These are phyloP conservation scores for Syzygium oleosum DNA, from an alignment of 345 rosid genomes.

Conservation along the genomic window DNA sequence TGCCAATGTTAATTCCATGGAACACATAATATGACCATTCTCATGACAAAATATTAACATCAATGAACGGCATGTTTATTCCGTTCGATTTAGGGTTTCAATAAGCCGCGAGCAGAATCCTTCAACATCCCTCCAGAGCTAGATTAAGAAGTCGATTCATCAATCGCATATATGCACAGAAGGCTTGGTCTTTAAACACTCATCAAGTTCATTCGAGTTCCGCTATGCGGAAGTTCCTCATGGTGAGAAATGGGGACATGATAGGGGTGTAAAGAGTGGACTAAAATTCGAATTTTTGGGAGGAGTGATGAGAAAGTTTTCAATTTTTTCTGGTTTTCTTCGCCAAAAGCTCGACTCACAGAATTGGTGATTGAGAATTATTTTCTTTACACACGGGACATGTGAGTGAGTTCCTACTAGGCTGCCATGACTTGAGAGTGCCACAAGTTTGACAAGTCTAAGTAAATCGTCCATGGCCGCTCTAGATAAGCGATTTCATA, in stretches of 20 bases:
- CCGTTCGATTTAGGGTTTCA: neutral
- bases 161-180: too few relatives aligned
- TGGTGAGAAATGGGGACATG: too few relatives aligned
- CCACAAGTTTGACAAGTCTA: neutral
- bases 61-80: too few relatives aligned
- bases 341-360: neutral
- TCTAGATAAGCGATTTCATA: neutral
- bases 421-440: neutral
- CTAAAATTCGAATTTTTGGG: neutral
- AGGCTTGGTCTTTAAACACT: too few relatives aligned
- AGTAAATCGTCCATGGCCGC: neutral
- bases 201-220: too few relatives aligned
- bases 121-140: too few relatives aligned
- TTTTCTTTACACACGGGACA: neutral
- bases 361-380: fast-evolving
- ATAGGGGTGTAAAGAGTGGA: too few relatives aligned
- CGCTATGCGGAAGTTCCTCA: too few relatives aligned
- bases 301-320: neutral
- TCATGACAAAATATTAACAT: too few relatives aligned
- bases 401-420: neutral
- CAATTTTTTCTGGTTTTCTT: too few relatives aligned
- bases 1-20: neutral
- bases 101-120: too few relatives aligned
- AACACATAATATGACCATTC: neutral
- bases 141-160: too few relatives aligned